Evolutionary conservation across 2,329 filamentous ascomycete genomes (phyloP), one percentile per base, ranked within the genome.

Genomic region (Aspergillus quadrilineatus): DNA sequence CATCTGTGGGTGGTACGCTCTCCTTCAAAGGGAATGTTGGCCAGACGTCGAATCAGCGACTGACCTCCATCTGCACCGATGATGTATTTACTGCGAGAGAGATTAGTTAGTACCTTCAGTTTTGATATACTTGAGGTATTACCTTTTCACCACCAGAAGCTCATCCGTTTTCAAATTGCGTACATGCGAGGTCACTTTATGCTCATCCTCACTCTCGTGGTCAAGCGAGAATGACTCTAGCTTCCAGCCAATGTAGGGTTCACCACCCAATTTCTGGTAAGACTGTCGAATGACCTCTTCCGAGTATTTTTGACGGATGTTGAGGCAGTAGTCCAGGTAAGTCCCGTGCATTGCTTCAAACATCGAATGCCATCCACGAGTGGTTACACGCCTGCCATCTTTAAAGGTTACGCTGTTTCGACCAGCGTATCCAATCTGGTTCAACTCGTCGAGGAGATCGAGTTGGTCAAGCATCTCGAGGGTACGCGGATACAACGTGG

Each of bases 271-370:
- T 28, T 5, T 26, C 29, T 36, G 15, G 15, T 48, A 48, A 17
- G 45, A 29, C 4, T 39, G 48, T 4, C 81, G 73, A 50, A 83
- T 79, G 42, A 84, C 78, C 10, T 79, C 77, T 62, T 84, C 81
- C 6, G 80, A 78, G 63, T 81, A 83, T 64, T 80, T 83, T 67
- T 85, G 81, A 14, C 82, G 72, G 71, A 83, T 82, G 36, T 78
- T 72, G 61, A 48, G 29, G 10, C 29, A 34, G 17, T 48, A 48
- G n/a, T 48, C 45, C 7, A 48, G 29, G 17, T 48, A 48, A 1
- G 45, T 48, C 4, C 45, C 30, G 4, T 9, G 5, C 29, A 48
- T 48, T 17, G 10, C 29, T 17, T 48, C 29, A 36, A 48, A 48
- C 30, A 48, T 34, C 28, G 7, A 22, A 22, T 48, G 45, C 29